A percentile compares a stretch with the other conserved stretches of the same genome.
These are phyloP conservation scores for Aspergillus sp. DNA, from an alignment of 2,329 filamentous ascomycete species.

Conservation along the genomic window DNA sequence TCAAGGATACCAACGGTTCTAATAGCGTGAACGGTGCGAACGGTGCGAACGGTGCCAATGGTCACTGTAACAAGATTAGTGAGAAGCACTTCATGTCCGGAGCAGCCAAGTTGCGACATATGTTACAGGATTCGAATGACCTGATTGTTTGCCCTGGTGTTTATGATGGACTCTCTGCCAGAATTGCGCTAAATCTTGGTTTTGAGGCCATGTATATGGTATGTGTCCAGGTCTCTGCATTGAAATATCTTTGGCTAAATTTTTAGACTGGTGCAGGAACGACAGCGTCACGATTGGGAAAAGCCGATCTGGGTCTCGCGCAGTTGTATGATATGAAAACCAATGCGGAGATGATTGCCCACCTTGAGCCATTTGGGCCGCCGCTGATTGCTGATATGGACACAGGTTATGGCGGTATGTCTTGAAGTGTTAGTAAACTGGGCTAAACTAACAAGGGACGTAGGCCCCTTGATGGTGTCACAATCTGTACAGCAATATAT, in stretches of 20 bases:
- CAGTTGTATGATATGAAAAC: conserved; percentile 57
- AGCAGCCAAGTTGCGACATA: conserved; percentile 23
- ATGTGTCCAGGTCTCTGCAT: conserved; percentile 12
- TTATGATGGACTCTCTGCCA: conserved; percentile 61
- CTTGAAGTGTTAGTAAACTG: too few relatives aligned
- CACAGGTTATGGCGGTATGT: conserved; percentile 45
- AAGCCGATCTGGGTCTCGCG: conserved; percentile 57
- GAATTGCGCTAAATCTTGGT: conserved; percentile 56
- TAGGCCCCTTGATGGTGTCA: conserved; percentile 40
- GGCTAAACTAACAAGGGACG: too few relatives aligned
- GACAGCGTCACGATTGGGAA: conserved; percentile 53
- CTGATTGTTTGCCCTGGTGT: conserved; percentile 57
- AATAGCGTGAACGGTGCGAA: too few relatives aligned
- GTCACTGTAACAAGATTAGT: not conserved
- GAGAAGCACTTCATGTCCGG: conserved; percentile 3
- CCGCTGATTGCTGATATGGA: conserved; percentile 56
- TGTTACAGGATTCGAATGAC: conserved; percentile 21
- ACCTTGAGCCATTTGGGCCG: conserved; percentile 44
- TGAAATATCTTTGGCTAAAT: not conserved
- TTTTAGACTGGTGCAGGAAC: conserved; percentile 57
- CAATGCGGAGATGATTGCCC: conserved; percentile 60
- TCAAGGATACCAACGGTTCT: too few relatives aligned
- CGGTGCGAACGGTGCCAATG: not conserved
- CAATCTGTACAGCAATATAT: conserved; percentile 46
- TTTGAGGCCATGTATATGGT: conserved; percentile 65